phyloP scores from a whole-genome alignment of 192 early-diverging fungal genomes.

The Mortierella antarctica region DNA sequence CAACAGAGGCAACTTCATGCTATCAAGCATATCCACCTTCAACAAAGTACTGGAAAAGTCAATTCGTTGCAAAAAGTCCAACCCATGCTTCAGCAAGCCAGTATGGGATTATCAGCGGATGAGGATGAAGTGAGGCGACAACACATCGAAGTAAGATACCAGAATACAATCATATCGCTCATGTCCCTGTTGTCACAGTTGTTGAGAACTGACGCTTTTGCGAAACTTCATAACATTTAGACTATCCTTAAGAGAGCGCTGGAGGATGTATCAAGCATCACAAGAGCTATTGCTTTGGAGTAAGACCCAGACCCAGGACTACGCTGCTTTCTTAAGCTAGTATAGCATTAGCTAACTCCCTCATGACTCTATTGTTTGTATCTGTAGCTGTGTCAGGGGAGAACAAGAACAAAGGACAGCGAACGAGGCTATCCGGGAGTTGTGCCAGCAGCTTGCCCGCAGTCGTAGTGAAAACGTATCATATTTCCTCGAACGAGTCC shows the following conservation, averaged over 20 bases:
- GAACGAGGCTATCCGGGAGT: too few species aligned
- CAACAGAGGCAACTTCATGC: slow-evolving; percentile 26
- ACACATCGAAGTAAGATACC: background rate
- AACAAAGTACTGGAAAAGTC: slow-evolving; percentile 16
- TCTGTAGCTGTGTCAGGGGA: too few species aligned
- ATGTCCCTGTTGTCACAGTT: background rate
- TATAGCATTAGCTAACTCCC: too few species aligned
- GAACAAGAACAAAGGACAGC: too few species aligned
- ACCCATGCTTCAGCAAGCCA: background rate
- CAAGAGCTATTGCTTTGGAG: slow-evolving; percentile 11
- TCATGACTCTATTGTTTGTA: too few species aligned
- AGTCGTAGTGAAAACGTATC: too few species aligned
- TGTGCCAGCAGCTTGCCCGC: too few species aligned
- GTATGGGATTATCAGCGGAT: background rate
- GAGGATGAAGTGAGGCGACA: background rate
- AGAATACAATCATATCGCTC: background rate
- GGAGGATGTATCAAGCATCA: background rate
- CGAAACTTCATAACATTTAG: background rate
- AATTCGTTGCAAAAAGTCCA: slow-evolving; percentile 15
- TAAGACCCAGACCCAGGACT: background rate
- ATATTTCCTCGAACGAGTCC: too few species aligned
- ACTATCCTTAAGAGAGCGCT: slow-evolving; percentile 1
- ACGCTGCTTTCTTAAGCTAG: too few species aligned
- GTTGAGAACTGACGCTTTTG: background rate
- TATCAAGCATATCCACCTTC: slow-evolving; percentile 19